Evolutionary conservation across 2,329 filamentous ascomycete species (phyloP), one percentile per base, ranked within the genome.

Genomic region (Neonectria hederae): DNA sequence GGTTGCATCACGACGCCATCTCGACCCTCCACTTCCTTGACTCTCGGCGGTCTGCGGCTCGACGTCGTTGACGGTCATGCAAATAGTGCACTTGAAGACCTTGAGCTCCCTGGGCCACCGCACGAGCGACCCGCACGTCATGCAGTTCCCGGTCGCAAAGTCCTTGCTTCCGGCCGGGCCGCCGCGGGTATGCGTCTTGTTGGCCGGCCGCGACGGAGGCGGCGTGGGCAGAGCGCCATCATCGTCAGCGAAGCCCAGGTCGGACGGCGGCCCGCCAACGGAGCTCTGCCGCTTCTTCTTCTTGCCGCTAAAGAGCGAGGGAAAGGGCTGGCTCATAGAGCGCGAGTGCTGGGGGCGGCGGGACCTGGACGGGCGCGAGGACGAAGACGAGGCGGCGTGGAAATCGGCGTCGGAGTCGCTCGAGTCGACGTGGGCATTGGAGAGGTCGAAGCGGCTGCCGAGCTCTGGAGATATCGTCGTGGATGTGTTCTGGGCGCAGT

Each of bases 21-120:
- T 71, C 6, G 65, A 65, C n/a, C 66, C 65, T 46, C 65, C 62
- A 46, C 60, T 65, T 32, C 32, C 72, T 71, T 64, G 73, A 59
- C 46, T 70, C 63, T 71, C 71, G 28, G 59, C 59, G 5, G 66
- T 64, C 40, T 66, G 63, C 13, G 76, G 73, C 32, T 75, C 75
- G 56, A 97, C 78, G 75, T 97, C 93, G 75, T 97, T 97, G 75
- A 97, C 89, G 19, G 92, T 96, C 72, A 92, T 82, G 77, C 94
- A 97, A 59, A 92, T 90, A 45, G 92, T 91, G 77, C 94, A 97
- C 71, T 93, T 87, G 78, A 96, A 97, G 40, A 90, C 87, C 38
- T 86, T 86, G 65, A 94, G 80, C 57, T 90, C 87, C 66, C 85
- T 87, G 2, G 93, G 93, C 90, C 93, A 97, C 61, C 91, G 86